A percentile compares a stretch with the other conserved stretches of the same genome.
These are phyloP conservation scores for Zasmidium angulare DNA, from an alignment of 2,329 filamentous ascomycete species.

Conservation along the genomic window DNA sequence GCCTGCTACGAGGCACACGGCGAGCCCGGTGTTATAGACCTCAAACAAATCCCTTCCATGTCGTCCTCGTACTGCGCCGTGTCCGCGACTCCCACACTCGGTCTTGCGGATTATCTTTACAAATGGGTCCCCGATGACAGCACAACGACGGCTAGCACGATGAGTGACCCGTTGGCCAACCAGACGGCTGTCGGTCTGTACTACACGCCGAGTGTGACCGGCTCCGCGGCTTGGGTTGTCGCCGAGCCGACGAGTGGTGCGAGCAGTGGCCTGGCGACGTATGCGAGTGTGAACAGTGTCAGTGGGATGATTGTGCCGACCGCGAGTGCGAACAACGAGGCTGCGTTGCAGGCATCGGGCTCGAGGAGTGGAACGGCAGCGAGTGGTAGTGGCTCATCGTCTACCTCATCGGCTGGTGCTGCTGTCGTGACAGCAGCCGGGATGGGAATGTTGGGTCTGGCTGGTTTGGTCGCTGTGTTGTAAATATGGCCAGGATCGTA, in stretches of 20 bases:
- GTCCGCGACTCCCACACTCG: constrained; percentile 24
- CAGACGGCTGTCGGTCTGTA: constrained; percentile 31
- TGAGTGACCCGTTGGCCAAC: constrained; percentile 31
- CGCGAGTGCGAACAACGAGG: constrained; percentile 16
- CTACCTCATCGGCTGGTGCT: neutral
- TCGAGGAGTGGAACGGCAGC: neutral
- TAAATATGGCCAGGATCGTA: neutral
- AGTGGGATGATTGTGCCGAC: constrained; percentile 21
- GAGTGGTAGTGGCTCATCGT: constrained; percentile 1
- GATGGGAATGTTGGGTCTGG: constrained; percentile 19
- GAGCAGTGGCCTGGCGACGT: constrained; percentile 7
- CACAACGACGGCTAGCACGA: neutral
- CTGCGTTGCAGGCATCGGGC: neutral
- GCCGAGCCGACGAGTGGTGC: constrained; percentile 20
- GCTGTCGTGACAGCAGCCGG: neutral
- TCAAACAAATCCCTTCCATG: constrained; percentile 10
- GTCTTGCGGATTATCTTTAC: constrained; percentile 21
- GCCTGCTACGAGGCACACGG: constrained; percentile 28
- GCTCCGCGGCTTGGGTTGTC: constrained; percentile 22
- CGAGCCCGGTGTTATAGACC: constrained; percentile 7
- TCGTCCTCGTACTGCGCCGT: constrained; percentile 29
- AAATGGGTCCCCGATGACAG: neutral
- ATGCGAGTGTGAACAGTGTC: constrained; percentile 10
- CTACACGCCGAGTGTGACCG: constrained; percentile 30
- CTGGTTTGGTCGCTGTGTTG: constrained; percentile 22